phyloP scores from a whole-genome alignment of 2,329 filamentous ascomycete species.

The Botrytis squamosa region DNA sequence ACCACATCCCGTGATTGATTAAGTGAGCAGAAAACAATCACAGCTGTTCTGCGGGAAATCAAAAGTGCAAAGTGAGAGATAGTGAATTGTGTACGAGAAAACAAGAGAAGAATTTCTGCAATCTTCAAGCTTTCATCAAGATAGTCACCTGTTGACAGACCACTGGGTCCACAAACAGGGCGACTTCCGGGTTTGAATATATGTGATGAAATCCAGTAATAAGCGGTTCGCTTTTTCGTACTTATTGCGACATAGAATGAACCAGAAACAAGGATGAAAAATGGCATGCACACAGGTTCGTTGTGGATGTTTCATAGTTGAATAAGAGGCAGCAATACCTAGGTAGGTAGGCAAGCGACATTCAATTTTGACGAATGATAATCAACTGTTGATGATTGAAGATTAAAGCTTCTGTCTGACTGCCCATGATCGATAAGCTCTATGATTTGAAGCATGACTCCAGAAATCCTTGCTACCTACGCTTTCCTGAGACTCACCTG shows the following conservation, averaged over 20 bases:
- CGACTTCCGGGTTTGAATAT: no score
- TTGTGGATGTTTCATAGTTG: no score
- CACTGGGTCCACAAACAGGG: not conserved
- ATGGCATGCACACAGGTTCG: not conserved
- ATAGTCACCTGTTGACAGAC: not conserved
- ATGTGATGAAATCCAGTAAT: not conserved
- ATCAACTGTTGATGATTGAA: not conserved
- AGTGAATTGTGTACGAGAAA: no score
- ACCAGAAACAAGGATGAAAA: not conserved
- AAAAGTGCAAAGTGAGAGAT: rapidly evolving
- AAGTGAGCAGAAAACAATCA: no score
- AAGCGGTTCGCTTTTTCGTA: no score
- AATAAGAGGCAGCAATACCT: no score
- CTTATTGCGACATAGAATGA: not conserved
- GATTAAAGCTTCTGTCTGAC: not conserved
- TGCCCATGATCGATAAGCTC: rapidly evolving
- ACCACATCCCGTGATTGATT: no score
- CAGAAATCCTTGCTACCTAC: no score
- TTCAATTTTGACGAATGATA: not conserved
- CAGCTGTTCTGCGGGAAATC: no score
- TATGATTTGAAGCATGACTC: not conserved
- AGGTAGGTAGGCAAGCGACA: no score
- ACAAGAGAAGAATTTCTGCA: no score
- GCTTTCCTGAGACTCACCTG: rapidly evolving
- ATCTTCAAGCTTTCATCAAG: not conserved